Evolutionary conservation across 805 yeast species (phyloP), one percentile per base, ranked within the genome.

Genomic region (Teunomyces atbi): DNA sequence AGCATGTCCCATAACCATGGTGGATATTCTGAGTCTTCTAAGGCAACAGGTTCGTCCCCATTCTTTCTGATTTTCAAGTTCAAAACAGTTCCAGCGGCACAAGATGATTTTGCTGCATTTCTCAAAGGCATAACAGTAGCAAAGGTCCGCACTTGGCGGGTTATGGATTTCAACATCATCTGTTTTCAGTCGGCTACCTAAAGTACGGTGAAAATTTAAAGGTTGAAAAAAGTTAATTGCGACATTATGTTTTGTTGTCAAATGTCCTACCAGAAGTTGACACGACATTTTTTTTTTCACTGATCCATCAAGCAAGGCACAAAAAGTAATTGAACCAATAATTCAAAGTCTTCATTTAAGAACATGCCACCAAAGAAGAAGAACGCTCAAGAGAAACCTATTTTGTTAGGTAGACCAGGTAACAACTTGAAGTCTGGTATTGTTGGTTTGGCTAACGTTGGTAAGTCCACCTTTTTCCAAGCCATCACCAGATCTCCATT

Each of bases 391-490:
- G 90, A 84, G 63, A 81, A 83, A 62, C 87, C 86, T 63, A 75
- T 89, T 58, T 77, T 84, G 52, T 79, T 89, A 56, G 94, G 96
- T 55, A 84, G 95, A 68, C 94, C 94, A 64, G 74, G 77, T 53
- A 68, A 68, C 51, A 68, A 65, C 54, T 62, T 68, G 51, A 65
- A 65, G 52, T 61, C 70, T 34, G 99, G 99, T 61, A 90, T 92
- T 54, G 99, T 92, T 48, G 99, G 99, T 50, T 78, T 92, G 51
- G 97, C 97, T 61, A 86, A 84, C 61, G 96, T 92, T 54, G 99
- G 99, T 60, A 94, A 94, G 70, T 89, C 97, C 11, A 92, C 98
- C 6, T 90, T 92, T 69, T 92, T 92, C 82, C 98, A 94, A 71
- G 96, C 97, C 46, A 86, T 94, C 62, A 92, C 98, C 46, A 83